Percentiles rank a stretch among this genome's conserved stretches.
These are phyloP conservation scores for Cicer judaicum DNA, from an alignment of 306 rosid species.

Conservation along the genomic window DNA sequence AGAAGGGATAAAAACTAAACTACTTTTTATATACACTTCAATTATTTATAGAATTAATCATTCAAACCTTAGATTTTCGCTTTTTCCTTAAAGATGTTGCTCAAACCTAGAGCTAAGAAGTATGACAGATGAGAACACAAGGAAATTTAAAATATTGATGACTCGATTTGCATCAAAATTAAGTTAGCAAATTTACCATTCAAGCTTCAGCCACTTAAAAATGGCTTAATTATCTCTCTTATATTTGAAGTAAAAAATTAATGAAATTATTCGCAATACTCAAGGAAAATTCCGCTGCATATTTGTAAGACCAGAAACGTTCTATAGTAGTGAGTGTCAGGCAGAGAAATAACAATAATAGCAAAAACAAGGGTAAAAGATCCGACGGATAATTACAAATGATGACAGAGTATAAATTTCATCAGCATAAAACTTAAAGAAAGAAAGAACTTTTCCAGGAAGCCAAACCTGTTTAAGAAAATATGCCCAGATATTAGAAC, in stretches of 20 bases:
- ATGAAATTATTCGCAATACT: not conserved
- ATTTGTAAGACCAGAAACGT: conserved; percentile 10
- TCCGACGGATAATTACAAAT: conserved; percentile 28
- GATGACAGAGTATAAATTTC: conserved; percentile 7
- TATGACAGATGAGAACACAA: conserved; percentile 5
- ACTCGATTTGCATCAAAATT: conserved; percentile 23
- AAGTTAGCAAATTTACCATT: conserved; percentile 6
- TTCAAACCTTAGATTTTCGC: not conserved
- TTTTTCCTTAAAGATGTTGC: not conserved
- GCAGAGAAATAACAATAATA: conserved; percentile 12
- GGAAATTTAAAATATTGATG: conserved; percentile 1
- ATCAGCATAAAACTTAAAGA: conserved; percentile 21
- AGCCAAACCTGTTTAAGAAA: conserved; percentile 80
- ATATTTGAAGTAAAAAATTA: not conserved
- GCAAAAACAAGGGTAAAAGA: conserved; percentile 1
- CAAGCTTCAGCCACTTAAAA: conserved; percentile 29
- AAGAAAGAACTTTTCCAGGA: not conserved
- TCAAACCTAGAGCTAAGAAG: conserved; percentile 14
- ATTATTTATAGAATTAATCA: not conserved
- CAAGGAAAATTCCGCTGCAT: not conserved
- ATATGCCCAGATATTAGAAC: conserved; percentile 86
- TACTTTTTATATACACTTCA: not conserved
- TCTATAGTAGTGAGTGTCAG: conserved; percentile 16
- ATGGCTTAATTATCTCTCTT: not conserved
- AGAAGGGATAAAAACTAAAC: not conserved